Conservation (phyloP, 225 moss, liverwort and hornwort species). For the Physcomitrium patens region DNA sequence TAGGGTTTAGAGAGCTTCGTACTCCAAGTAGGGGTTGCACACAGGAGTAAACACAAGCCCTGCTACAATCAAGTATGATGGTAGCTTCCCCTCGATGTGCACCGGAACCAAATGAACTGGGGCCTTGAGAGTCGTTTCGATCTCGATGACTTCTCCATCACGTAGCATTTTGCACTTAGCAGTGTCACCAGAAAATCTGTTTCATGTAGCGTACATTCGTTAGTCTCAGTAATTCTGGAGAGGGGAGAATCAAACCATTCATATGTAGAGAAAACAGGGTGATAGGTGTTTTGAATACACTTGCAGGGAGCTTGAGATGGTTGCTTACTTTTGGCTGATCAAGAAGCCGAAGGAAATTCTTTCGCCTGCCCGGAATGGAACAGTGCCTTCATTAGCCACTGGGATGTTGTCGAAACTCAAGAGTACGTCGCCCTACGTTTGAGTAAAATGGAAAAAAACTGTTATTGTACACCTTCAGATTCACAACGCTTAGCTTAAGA, state of each 20-base stretch:
- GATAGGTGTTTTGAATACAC: not conserved
- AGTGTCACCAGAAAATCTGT: slow-evolving; percentile 88
- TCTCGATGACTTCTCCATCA: slow-evolving; percentile 65
- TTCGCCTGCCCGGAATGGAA: slow-evolving; percentile 94
- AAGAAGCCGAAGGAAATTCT: slow-evolving; percentile 97
- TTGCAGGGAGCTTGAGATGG: slow-evolving; percentile 3
- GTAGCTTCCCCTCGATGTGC: slow-evolving; percentile 94
- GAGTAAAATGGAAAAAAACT: slow-evolving; percentile 3
- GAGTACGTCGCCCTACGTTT: slow-evolving; percentile 86
- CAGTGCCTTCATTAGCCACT: slow-evolving; percentile 97
- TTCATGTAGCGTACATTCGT: not conserved
- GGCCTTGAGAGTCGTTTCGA: slow-evolving; percentile 78
- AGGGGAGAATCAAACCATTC: not conserved
- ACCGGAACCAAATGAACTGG: slow-evolving; percentile 96
- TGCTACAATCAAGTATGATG: slow-evolving; percentile 95
- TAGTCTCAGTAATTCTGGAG: slow-evolving; percentile 9
- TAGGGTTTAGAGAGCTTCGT: slow-evolving; percentile 46
- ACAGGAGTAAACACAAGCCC: slow-evolving; percentile 96
- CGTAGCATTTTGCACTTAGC: slow-evolving; percentile 83
- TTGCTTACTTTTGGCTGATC: slow-evolving; percentile 90
- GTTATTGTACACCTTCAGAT: slow-evolving; percentile 14
- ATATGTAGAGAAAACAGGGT: not conserved
- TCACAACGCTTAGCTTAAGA: not conserved
- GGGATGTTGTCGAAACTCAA: slow-evolving; percentile 91
- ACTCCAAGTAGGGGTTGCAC: slow-evolving; percentile 98